phyloP scores from a whole-genome alignment of 1,284 basidiomycete species.

The Neotropicomus parvogracilis region DNA sequence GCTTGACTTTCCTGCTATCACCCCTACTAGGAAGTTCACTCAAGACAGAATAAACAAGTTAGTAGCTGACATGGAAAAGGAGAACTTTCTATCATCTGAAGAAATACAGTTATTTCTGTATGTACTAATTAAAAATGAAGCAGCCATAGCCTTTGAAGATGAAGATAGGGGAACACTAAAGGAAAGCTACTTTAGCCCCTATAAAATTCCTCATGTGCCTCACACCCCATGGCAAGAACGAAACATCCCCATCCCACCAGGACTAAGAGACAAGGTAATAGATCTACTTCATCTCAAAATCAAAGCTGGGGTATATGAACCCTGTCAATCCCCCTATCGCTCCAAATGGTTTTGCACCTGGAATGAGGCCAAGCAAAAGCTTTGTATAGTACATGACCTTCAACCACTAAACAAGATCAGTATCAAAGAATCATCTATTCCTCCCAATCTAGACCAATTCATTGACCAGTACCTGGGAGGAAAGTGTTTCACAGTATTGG shows the following conservation, averaged over 20 bases:
- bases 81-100: background rate
- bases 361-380: background rate
- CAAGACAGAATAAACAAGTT: background rate
- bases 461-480: background rate
- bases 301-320: background rate
- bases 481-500: background rate
- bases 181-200: background rate
- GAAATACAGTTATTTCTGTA: background rate
- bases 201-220: background rate
- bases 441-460: background rate
- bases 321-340: background rate
- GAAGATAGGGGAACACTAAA: background rate
- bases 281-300: background rate
- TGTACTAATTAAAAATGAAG: background rate
- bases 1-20: background rate
- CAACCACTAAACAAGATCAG: too few species aligned
- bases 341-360: background rate
- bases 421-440: background rate
- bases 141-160: background rate
- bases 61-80: background rate
- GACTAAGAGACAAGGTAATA: background rate
- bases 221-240: background rate
- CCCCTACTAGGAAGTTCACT: background rate
- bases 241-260: background rate
- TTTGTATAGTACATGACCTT: background rate